These are phyloP conservation scores for Alternaria metachromatica DNA, from an alignment of 2,329 filamentous ascomycete species.

Conservation along the genomic window DNA sequence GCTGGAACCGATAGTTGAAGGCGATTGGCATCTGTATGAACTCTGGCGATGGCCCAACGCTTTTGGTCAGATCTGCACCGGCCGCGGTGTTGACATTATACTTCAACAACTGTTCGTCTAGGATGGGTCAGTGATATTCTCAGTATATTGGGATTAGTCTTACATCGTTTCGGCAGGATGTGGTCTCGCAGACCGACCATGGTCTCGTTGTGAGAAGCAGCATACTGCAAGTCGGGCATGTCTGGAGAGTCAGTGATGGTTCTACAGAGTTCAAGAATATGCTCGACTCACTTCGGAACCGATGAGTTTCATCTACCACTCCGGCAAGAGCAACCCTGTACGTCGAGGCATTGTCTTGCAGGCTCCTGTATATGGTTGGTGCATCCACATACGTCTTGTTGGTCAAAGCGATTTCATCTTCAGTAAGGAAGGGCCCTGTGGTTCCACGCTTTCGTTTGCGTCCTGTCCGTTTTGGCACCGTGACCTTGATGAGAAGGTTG, in stretches of 20 bases:
- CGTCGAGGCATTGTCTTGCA: slow-evolving; percentile 72
- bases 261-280: not conserved
- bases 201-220: slow-evolving; percentile 71
- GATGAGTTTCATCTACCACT: slow-evolving; percentile 78
- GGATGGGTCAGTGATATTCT: not conserved
- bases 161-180: slow-evolving; percentile 75
- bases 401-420: slow-evolving; percentile 38
- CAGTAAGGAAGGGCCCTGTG: slow-evolving; percentile 63
- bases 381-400: slow-evolving; percentile 28
- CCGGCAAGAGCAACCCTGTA: slow-evolving; percentile 76
- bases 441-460: slow-evolving; percentile 84
- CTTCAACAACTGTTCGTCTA: slow-evolving; percentile 64
- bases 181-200: slow-evolving; percentile 74
- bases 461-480: slow-evolving; percentile 84
- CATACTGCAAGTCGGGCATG: slow-evolving; percentile 86
- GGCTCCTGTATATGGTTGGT: slow-evolving; percentile 62
- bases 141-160: slow-evolving; percentile 21
- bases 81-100: slow-evolving; percentile 60
- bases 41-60: slow-evolving; percentile 80
- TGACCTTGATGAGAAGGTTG: slow-evolving; percentile 86
- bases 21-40: slow-evolving; percentile 77
- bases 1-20: slow-evolving; percentile 76
- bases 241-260: slow-evolving; percentile 51
- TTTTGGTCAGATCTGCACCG: slow-evolving; percentile 66
- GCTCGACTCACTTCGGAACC: slow-evolving; percentile 71